Percentiles rank a stretch among this genome's conserved stretches.
Conservation (phyloP, 805 yeast species). For the Myxozyma sirexii region DNA sequence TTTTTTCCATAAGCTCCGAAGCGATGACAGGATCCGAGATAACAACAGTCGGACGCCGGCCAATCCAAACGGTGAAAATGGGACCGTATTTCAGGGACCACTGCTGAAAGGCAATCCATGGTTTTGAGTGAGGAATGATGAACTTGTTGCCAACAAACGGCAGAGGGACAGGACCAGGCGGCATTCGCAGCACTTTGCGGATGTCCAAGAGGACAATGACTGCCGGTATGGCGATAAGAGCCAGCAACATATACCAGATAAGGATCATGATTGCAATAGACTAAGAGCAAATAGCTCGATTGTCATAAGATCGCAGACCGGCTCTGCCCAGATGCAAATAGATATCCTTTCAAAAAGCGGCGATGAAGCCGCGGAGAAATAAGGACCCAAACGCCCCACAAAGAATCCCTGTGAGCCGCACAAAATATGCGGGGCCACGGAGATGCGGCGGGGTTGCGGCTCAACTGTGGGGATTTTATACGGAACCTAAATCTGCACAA, state of each 20-base stretch:
- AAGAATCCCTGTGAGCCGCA: no score
- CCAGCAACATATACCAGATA: background rate
- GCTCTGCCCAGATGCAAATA: background rate
- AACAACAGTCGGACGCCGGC: constrained; percentile 6
- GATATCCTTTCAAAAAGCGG: background rate
- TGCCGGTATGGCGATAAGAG: background rate
- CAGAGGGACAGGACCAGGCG: constrained; percentile 9
- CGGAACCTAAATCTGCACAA: no score
- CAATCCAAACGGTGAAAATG: constrained; percentile 9
- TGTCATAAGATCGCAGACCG: no score
- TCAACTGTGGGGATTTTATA: no score
- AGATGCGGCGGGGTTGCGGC: no score
- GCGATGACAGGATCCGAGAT: constrained; percentile 13
- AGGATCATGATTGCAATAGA: background rate
- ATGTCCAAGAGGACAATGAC: background rate
- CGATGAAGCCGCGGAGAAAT: background rate
- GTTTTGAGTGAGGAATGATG: background rate
- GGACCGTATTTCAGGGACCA: constrained; percentile 6
- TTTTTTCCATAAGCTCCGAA: constrained; percentile 11
- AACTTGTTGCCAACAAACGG: constrained; percentile 12
- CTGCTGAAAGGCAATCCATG: constrained; percentile 6
- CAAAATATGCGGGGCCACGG: background rate
- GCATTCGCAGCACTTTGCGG: constrained; percentile 8
- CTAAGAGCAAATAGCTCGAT: no score
- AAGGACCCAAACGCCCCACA: background rate